phyloP scores from a whole-genome alignment of 306 rosid species.

The Quercus alba region DNA sequence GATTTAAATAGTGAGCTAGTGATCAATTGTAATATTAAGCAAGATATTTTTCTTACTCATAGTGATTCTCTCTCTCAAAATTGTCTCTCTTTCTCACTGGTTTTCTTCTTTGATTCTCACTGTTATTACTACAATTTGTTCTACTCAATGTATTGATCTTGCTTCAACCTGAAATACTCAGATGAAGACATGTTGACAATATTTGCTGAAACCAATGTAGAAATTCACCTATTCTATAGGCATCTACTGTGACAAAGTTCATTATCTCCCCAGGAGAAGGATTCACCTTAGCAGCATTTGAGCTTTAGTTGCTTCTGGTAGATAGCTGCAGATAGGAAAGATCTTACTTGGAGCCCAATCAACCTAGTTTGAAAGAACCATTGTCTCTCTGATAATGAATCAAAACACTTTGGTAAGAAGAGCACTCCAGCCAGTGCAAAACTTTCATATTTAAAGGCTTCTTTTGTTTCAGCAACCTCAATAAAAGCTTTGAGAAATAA shows the following conservation, averaged over 20 bases:
- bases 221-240: conserved; percentile 46
- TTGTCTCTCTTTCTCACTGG: no score
- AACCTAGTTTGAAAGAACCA: conserved; percentile 66
- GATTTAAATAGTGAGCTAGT: no score
- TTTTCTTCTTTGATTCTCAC: no score
- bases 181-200: conserved; percentile 25
- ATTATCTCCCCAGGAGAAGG: conserved; percentile 79
- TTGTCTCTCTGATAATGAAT: conserved; percentile 71
- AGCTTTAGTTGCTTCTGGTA: conserved; percentile 53
- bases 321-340: conserved; percentile 54
- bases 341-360: conserved; percentile 59
- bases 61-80: no score
- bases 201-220: conserved; percentile 26
- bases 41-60: no score
- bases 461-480: conserved; percentile 61
- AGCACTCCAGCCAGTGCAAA: conserved; percentile 44
- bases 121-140: no score
- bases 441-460: conserved; percentile 67
- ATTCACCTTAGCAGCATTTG: conserved; percentile 50
- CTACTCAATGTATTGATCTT: no score
- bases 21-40: no score
- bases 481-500: conserved; percentile 72
- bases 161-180: neutral
- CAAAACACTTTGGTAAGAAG: conserved; percentile 49
- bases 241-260: conserved; percentile 78